Conservation (phyloP, 1,284 basidiomycete species). For the Gomphus sp. region DNA sequence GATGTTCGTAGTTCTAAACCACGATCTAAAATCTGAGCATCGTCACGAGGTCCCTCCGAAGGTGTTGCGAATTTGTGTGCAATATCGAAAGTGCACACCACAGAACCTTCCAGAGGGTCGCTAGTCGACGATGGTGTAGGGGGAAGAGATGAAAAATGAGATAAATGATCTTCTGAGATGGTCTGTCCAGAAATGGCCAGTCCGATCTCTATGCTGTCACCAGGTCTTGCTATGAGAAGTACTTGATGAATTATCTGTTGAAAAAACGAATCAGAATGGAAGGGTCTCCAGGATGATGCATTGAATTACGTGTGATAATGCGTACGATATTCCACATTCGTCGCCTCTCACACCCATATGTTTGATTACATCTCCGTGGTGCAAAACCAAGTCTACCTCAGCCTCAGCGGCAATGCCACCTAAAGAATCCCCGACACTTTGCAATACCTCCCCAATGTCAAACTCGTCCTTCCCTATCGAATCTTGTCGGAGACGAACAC, state of each 20-base stretch:
- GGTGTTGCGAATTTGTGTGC: slow-evolving; percentile 23
- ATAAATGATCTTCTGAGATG: neutral
- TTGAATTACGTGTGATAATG: slow-evolving; percentile 70
- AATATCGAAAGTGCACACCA: slow-evolving; percentile 49
- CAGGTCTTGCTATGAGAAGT: slow-evolving; percentile 51
- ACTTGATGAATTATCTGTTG: slow-evolving; percentile 78
- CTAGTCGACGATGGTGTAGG: neutral
- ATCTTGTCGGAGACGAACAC: neutral
- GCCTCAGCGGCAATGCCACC: slow-evolving; percentile 76
- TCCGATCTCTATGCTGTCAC: slow-evolving; percentile 85
- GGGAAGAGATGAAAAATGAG: neutral
- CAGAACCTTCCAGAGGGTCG: slow-evolving; percentile 11
- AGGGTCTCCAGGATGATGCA: neutral
- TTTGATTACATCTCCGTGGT: slow-evolving; percentile 80
- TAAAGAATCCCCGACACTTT: slow-evolving; percentile 75
- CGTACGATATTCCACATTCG: slow-evolving; percentile 74
- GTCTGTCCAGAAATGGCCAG: slow-evolving; percentile 50
- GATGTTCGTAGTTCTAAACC: neutral
- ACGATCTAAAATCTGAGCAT: neutral
- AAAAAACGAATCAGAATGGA: slow-evolving; percentile 12
- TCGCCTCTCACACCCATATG: slow-evolving; percentile 80
- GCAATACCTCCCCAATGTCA: slow-evolving; percentile 66
- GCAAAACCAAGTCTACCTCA: slow-evolving; percentile 81
- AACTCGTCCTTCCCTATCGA: slow-evolving; percentile 29
- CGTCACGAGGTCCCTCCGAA: slow-evolving; percentile 8